These are phyloP conservation scores for Trifolium subterraneum DNA, from an alignment of 306 rosid genomes.

Conservation along the genomic window DNA sequence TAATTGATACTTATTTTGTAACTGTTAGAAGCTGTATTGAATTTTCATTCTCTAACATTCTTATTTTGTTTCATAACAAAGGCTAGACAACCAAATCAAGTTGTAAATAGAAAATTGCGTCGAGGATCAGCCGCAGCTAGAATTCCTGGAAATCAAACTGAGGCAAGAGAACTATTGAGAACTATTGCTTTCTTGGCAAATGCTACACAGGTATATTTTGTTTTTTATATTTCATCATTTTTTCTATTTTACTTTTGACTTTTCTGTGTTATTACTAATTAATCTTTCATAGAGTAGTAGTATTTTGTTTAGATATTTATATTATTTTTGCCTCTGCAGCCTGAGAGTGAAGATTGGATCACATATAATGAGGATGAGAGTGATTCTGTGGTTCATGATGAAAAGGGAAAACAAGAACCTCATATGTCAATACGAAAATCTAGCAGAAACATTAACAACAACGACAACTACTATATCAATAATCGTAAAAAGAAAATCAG, in stretches of 20 bases:
- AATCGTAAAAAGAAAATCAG: conserved; percentile 13
- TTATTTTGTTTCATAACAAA: conserved; percentile 6
- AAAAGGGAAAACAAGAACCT: conserved; percentile 21
- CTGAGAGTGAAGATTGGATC: conserved; percentile 26
- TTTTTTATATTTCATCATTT: neutral
- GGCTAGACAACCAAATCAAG: conserved; percentile 6
- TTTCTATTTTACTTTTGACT: too few species aligned
- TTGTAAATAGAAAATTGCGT: neutral
- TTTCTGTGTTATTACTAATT: too few species aligned
- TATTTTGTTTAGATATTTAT: too few species aligned
- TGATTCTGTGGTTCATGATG: neutral
- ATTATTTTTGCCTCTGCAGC: neutral
- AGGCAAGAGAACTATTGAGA: conserved; percentile 8
- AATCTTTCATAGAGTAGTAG: too few species aligned
- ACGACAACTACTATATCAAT: neutral
- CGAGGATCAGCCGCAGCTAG: conserved; percentile 6
- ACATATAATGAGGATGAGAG: conserved; percentile 26
- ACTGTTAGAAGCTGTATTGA: neutral
- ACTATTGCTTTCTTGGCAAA: conserved; percentile 7
- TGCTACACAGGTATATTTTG: neutral
- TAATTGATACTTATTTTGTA: neutral
- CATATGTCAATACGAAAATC: conserved; percentile 20
- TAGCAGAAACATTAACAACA: neutral
- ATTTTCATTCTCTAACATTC: neutral
- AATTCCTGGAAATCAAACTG: neutral